These are phyloP conservation scores for Arabis hirsuta DNA, from an alignment of 345 rosid species.

Conservation along the genomic window DNA sequence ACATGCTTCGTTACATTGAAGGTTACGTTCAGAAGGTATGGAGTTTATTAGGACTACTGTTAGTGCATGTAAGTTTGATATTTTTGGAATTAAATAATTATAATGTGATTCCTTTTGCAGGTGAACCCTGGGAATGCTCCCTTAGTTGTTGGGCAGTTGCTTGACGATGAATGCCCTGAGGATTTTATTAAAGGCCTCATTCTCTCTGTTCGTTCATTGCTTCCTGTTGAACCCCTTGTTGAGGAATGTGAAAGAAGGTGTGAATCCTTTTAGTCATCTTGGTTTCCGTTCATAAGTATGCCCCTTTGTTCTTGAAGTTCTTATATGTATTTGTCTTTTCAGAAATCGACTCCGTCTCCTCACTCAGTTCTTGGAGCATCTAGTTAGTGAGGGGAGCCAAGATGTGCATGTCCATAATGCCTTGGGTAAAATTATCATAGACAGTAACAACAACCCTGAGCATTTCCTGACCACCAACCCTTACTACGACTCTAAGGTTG, in stretches of 20 bases:
- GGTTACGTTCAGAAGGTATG: slow-evolving; percentile 99
- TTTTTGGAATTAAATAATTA: slow-evolving; percentile 16
- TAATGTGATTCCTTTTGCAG: slow-evolving; percentile 47
- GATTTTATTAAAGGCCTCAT: slow-evolving; percentile 98
- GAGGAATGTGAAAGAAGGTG: slow-evolving; percentile 92
- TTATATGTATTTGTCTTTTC: slow-evolving; percentile 45
- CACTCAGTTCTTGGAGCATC: slow-evolving; percentile 99
- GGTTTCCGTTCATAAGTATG: slow-evolving; percentile 1
- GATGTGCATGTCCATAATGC: slow-evolving; percentile 99
- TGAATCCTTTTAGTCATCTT: slow-evolving; percentile 22
- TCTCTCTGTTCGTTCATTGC: slow-evolving; percentile 84
- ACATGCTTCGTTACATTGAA: slow-evolving; percentile 98
- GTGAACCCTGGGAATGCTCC: slow-evolving; percentile 99
- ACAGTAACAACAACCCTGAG: slow-evolving; percentile 98
- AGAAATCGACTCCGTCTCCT: slow-evolving; percentile 99
- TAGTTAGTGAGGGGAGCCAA: slow-evolving; percentile 99
- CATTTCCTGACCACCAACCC: slow-evolving; percentile 99
- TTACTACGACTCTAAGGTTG: slow-evolving; percentile 95
- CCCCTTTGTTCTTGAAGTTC: slow-evolving; percentile 28
- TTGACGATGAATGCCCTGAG: slow-evolving; percentile 99
- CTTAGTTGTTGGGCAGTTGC: slow-evolving; percentile 87
- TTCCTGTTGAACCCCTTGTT: slow-evolving; percentile 89
- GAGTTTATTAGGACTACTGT: slow-evolving; percentile 5
- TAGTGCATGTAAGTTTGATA: background rate
- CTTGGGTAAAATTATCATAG: slow-evolving; percentile 98